Conservation (phyloP, 1,284 basidiomycete species). For the Pterula multifida region DNA sequence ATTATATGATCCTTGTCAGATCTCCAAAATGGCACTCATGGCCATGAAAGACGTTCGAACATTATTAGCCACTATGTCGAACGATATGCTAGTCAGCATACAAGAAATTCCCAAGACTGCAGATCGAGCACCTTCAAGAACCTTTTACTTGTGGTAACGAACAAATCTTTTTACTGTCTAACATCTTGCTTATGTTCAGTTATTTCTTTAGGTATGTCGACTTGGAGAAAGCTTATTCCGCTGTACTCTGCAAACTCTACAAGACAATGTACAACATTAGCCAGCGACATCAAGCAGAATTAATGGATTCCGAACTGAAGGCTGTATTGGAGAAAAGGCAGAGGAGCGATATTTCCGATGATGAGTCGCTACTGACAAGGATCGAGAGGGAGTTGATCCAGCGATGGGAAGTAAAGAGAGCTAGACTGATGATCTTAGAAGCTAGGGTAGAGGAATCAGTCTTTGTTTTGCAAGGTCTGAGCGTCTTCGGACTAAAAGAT, state of each 20-base stretch:
- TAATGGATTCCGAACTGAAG: slow-evolving; percentile 49
- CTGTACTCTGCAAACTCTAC: slow-evolving; percentile 68
- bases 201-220: slow-evolving; percentile 63
- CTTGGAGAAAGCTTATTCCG: slow-evolving; percentile 66
- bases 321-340: slow-evolving; percentile 71
- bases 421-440: slow-evolving; percentile 65
- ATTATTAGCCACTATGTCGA: slow-evolving; percentile 67
- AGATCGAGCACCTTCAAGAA: slow-evolving; percentile 75
- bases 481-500: slow-evolving; percentile 24
- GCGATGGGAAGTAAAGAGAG: slow-evolving; percentile 57
- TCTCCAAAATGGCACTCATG: slow-evolving; percentile 90
- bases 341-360: slow-evolving; percentile 68
- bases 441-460: slow-evolving; percentile 75
- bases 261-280: slow-evolving; percentile 82
- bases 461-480: slow-evolving; percentile 74
- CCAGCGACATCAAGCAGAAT: slow-evolving; percentile 58
- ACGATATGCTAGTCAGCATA: slow-evolving; percentile 73
- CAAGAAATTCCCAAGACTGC: slow-evolving; percentile 86
- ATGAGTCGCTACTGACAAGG: slow-evolving; percentile 55
- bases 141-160: slow-evolving; percentile 76
- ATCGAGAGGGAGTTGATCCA: slow-evolving; percentile 58
- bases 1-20: slow-evolving; percentile 30
- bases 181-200: background rate
- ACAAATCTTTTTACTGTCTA: background rate
- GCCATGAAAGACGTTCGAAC: slow-evolving; percentile 80